phyloP scores from a whole-genome alignment of 208 protist genomes.

The Leishmania tropica region DNA sequence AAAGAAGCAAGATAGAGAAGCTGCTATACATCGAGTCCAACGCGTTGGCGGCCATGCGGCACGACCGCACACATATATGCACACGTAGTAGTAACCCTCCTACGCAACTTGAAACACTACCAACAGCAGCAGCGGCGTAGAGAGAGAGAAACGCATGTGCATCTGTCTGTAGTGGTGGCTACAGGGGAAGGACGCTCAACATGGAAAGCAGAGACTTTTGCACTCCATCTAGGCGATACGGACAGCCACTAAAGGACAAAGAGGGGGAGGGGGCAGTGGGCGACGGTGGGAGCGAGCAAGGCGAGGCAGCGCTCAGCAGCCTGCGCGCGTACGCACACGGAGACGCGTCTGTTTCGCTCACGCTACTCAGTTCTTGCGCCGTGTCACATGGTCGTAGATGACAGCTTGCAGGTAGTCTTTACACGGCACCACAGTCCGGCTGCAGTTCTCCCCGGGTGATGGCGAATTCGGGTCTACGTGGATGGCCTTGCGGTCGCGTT shows the following conservation, averaged over 20 bases:
- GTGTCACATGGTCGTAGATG: constrained; percentile 92
- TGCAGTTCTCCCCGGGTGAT: constrained; percentile 94
- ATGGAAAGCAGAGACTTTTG: background rate
- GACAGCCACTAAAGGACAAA: background rate
- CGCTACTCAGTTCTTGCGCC: constrained; percentile 83
- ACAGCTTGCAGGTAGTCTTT: constrained; percentile 97
- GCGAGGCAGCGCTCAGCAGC: background rate
- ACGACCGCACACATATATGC: background rate
- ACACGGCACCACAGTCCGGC: constrained; percentile 90
- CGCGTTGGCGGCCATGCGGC: background rate
- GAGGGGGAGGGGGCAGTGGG: background rate
- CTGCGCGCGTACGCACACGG: background rate
- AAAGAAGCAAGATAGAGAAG: background rate
- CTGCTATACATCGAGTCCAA: background rate
- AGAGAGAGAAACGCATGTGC: background rate
- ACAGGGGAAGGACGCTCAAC: constrained; percentile 6
- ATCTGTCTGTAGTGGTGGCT: background rate
- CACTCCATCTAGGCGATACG: background rate
- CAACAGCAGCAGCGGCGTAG: background rate
- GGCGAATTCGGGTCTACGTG: constrained; percentile 95
- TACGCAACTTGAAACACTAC: background rate
- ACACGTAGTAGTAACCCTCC: background rate
- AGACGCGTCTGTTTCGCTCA: background rate
- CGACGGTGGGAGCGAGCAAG: background rate
- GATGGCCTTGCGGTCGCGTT: constrained; percentile 98